phyloP scores from a whole-genome alignment of 176 grass and related monocot species.

The Carex littledalei region DNA sequence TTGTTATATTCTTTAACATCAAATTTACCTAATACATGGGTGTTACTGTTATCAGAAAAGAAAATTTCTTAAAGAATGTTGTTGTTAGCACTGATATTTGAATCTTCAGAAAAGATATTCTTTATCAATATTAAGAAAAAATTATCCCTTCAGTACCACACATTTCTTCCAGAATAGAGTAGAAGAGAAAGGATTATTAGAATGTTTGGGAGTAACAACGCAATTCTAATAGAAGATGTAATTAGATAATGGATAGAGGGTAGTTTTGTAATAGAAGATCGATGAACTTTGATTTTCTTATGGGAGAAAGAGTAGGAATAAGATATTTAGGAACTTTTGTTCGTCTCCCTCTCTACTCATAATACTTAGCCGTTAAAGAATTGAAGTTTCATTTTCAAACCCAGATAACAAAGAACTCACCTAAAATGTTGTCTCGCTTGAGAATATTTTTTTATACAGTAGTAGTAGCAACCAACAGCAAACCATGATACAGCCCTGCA shows the following conservation, averaged over 20 bases:
- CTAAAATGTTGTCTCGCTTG: slow-evolving; percentile 90
- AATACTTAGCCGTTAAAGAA: not conserved
- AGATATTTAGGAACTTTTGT: not conserved
- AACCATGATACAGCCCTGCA: slow-evolving; percentile 94
- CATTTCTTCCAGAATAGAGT: not conserved
- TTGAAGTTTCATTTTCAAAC: not conserved
- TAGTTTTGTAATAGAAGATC: not conserved
- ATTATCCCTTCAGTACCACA: not conserved
- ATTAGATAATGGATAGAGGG: not conserved
- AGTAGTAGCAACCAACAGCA: slow-evolving; percentile 95
- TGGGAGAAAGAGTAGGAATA: not conserved
- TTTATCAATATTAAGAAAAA: not conserved
- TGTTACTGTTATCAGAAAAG: not conserved
- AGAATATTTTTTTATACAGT: slow-evolving; percentile 92
- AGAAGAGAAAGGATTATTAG: not conserved
- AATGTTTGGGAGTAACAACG: not conserved
- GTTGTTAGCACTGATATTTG: not conserved
- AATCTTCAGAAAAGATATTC: not conserved
- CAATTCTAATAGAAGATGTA: not conserved
- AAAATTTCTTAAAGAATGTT: not conserved
- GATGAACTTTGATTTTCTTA: not conserved
- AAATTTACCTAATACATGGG: not conserved
- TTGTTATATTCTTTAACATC: not conserved
- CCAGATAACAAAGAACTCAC: slow-evolving; percentile 35
- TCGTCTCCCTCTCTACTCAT: not conserved